Evolutionary conservation across 23 red algal species (phyloP).

Genomic region (Gracilariopsis chorda): DNA sequence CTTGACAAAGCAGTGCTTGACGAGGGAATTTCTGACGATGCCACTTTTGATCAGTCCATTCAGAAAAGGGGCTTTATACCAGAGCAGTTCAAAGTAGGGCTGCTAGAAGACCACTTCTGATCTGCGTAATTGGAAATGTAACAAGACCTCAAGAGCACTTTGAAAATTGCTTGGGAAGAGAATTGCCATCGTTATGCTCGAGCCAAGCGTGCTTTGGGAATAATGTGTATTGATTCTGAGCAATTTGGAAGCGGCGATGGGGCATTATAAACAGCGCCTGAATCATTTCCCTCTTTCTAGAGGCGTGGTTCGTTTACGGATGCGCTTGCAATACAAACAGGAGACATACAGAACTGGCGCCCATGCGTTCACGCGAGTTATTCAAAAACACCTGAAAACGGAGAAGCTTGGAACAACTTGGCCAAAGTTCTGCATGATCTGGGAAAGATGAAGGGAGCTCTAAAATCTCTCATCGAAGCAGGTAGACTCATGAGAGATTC

Average conservation of each 20-base stretch:
- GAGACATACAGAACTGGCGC: slow-evolving; percentile 17
- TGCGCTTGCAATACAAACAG: slow-evolving; percentile 50
- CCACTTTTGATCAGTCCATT: neutral
- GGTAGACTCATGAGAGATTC: slow-evolving; percentile 24
- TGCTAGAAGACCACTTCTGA: slow-evolving; percentile 51
- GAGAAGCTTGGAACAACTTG: slow-evolving; percentile 94
- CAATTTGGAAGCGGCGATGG: slow-evolving; percentile 28
- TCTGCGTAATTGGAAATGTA: slow-evolving; percentile 85
- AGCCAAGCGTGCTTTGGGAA: slow-evolving; percentile 72
- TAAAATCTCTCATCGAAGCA: slow-evolving; percentile 59
- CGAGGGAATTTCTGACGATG: neutral
- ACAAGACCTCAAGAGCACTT: slow-evolving; percentile 46
- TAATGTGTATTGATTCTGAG: slow-evolving; percentile 23
- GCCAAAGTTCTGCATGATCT: slow-evolving; percentile 48
- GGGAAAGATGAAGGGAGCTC: slow-evolving; percentile 55
- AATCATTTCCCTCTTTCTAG: slow-evolving; percentile 70
- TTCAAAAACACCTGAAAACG: slow-evolving; percentile 71
- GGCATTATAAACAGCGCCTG: slow-evolving; percentile 49
- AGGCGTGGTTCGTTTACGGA: slow-evolving; percentile 69
- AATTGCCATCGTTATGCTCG: slow-evolving; percentile 70
- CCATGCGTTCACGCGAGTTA: slow-evolving; percentile 59
- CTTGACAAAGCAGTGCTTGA: slow-evolving; percentile 16
- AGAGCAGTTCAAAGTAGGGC: neutral
- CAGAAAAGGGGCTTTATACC: neutral
- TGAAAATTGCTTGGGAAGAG: slow-evolving; percentile 65